Evolutionary conservation across 768 basidiomycete genomes (phyloP), one percentile per base, ranked within the genome.

Genomic region (Mycena indigotica): DNA sequence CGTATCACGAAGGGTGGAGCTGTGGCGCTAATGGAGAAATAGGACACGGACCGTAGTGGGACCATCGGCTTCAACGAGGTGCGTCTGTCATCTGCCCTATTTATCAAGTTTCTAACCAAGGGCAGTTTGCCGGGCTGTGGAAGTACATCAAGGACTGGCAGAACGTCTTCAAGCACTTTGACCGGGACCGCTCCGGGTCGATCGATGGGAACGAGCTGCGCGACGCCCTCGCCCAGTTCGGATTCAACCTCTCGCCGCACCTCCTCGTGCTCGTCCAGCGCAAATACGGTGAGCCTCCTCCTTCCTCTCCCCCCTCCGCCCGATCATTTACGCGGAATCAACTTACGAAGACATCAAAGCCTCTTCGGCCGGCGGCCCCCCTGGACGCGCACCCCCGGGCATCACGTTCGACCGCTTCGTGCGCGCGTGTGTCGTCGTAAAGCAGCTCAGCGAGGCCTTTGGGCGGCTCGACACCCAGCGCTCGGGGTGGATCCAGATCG

Each of bases 141-240:
- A 87, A 88, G 66, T 91, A 90, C 71, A 85, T 91, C 82, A 86
- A 88, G 74, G 89, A 93, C 70, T 93, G 91, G 91, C 89, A 92
- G 74, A 84, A 84, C 56, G 85, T 91, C 55, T 93, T 92, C 78
- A 80, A 77, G 44, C 88, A 89, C 72, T 93, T 93, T 63, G 92
- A 94, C 73, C 77, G 84, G n/a, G 93, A 94, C 69, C 83, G 80
- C 50, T 91, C 89, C 13, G 93, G 91, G 24, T 80, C 84, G 28
- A 93, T 95, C 71, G 90, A 93, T 55, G 77, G 76, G 6, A 53
- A 62, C 17, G 93, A 95, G 73, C 78, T 95, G 5, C 73, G 75
- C 2, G 78, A 84, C 12, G 93, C 92, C 0, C 80, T 95, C 26
- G 62, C 68, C 13, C 88, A 87, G 68, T 93, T 95, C 67, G 93